These are phyloP conservation scores for Erythrobasidium hasegawianum DNA, from an alignment of 1,284 basidiomycete genomes.

Conservation along the genomic window DNA sequence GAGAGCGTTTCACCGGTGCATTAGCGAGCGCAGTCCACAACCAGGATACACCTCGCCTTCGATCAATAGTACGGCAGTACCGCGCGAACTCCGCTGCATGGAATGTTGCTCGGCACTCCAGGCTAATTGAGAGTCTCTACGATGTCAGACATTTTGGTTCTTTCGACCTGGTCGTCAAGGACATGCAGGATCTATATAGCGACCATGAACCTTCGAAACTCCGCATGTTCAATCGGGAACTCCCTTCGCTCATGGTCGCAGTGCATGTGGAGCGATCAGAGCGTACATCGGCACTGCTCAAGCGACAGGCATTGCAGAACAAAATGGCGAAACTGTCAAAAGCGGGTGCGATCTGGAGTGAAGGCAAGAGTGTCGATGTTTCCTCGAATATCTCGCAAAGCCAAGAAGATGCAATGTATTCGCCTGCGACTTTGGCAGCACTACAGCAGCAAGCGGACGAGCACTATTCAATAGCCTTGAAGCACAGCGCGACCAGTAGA, in stretches of 20 bases:
- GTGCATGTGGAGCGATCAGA: neutral
- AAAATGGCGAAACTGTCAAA: slow-evolving; percentile 8
- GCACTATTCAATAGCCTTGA: slow-evolving; percentile 10
- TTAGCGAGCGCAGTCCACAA: no score
- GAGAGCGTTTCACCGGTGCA: no score
- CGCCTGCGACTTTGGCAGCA: slow-evolving; percentile 10
- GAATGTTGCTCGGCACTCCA: neutral
- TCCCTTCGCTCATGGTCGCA: no score
- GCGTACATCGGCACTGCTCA: neutral
- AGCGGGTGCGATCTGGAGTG: slow-evolving; percentile 12
- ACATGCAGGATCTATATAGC: slow-evolving; percentile 12
- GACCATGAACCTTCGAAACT: neutral
- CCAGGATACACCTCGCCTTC: no score
- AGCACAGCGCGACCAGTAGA: neutral
- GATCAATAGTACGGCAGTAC: no score
- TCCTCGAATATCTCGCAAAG: neutral
- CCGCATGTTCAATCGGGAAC: no score
- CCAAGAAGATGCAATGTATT: neutral
- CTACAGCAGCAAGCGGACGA: slow-evolving; percentile 26
- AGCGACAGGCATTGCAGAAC: slow-evolving; percentile 11
- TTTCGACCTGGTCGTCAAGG: neutral
- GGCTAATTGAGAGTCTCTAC: neutral
- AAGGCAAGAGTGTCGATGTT: slow-evolving; percentile 3
- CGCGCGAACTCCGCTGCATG: neutral
- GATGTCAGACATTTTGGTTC: neutral